phyloP scores from a whole-genome alignment of 2,329 filamentous ascomycete genomes.

The Taxawa tesnikishii region DNA sequence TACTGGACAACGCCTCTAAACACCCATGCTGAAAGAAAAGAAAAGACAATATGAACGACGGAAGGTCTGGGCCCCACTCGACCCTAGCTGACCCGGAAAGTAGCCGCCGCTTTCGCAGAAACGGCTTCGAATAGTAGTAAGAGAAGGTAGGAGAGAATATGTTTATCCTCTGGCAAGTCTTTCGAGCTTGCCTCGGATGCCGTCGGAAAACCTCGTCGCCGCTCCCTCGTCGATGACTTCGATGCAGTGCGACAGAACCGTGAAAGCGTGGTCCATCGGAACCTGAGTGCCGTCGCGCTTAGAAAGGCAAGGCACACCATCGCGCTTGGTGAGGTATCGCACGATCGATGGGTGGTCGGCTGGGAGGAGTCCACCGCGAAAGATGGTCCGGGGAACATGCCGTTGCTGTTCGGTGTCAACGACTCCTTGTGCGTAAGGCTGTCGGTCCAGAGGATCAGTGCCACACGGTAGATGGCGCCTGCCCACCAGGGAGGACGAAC shows the following conservation, averaged over 20 bases:
- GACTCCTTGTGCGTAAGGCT: slow-evolving; percentile 41
- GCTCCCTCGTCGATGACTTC: slow-evolving; percentile 41
- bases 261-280: slow-evolving; percentile 33
- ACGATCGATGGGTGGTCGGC: slow-evolving; percentile 39
- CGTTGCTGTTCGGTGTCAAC: slow-evolving; percentile 20
- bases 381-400: slow-evolving; percentile 25
- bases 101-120: background rate
- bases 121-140: background rate
- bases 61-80: background rate
- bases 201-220: slow-evolving; percentile 40
- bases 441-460: slow-evolving; percentile 51
- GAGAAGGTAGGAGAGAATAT: background rate
- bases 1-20: background rate
- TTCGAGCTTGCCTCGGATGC: slow-evolving; percentile 41
- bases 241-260: slow-evolving; percentile 38
- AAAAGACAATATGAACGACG: background rate
- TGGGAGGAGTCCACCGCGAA: slow-evolving; percentile 39
- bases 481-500: slow-evolving; percentile 59
- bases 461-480: slow-evolving; percentile 56
- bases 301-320: slow-evolving; percentile 40
- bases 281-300: slow-evolving; percentile 37
- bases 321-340: slow-evolving; percentile 40
- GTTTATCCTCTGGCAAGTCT: slow-evolving; percentile 24
- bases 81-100: background rate
- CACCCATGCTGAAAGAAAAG: background rate